Evolutionary conservation across 2,329 filamentous ascomycete genomes (phyloP), one percentile per base, ranked within the genome.

Genomic region (Bipolaris bicolor): DNA sequence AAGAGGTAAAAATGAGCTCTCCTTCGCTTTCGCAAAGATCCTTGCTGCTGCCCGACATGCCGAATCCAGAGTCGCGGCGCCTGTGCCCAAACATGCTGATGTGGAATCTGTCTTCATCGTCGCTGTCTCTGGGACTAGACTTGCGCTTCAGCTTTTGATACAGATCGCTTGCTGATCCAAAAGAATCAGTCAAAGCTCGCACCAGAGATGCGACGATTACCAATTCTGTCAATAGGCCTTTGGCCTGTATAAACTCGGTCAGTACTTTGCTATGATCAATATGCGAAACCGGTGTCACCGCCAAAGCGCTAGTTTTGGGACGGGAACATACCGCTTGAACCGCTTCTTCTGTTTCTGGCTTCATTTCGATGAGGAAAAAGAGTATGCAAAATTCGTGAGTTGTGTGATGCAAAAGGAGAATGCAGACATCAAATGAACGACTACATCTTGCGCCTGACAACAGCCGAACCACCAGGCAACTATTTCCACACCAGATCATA

Each of bases 151-250:
- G 61, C 51, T 64, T 74, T 18, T 63, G 68, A 48, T 72, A 75
- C 1, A 75, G 53, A 33, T 73, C 67, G 49, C 65, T 66, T 9
- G 69, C 69, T n/a, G 70, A 69, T 4, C 69, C 67, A 24, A 74
- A 73, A 3, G 62, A 64, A 15, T 72, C 69, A 24, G 67, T 69
- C 36, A 75, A 52, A 7, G 68, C 68, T 22, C 62, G 56, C 16
- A 74, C 64, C 29, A 75, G 67, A n/a, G 69, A 72, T 10, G 67
- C 68, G 13, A 75, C 67, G 16, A 71, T 64, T 3, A 71, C 66
- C 24, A 65, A 48, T 18, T 71, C 64, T 47, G 68, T 63, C 0
- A 68, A 57, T 9, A 68, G 43, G 48, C 61, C 67, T 65, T 69
- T 70, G 22, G 68, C 64, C 70, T 72, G 41, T 9, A 18, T 45